A percentile compares a stretch with the other conserved stretches of the same genome.
Conservation (phyloP, 2,329 filamentous ascomycete genomes). For the Coniella lustricola region DNA sequence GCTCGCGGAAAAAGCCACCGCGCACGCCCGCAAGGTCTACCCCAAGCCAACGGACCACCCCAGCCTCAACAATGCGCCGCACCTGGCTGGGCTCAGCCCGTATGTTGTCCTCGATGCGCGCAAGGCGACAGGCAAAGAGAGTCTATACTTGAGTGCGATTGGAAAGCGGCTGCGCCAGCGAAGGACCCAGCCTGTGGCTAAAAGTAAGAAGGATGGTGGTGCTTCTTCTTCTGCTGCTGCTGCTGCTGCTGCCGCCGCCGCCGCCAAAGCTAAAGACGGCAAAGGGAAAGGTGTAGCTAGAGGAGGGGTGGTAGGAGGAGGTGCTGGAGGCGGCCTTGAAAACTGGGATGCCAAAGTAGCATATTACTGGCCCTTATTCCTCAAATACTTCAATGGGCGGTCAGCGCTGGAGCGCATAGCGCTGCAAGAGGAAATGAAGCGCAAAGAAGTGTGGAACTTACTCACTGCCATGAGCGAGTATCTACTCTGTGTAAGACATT, state of each 20-base stretch:
- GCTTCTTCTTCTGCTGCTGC: neutral
- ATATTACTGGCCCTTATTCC: slow-evolving; percentile 64
- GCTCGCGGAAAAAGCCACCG: slow-evolving; percentile 45
- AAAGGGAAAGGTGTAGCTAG: slow-evolving; percentile 38
- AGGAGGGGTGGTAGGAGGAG: neutral
- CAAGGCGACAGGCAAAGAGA: slow-evolving; percentile 70
- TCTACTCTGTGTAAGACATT: slow-evolving; percentile 61
- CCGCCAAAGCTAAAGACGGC: slow-evolving; percentile 19
- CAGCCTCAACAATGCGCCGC: slow-evolving; percentile 47
- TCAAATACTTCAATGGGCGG: slow-evolving; percentile 82
- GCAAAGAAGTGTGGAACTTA: slow-evolving; percentile 69
- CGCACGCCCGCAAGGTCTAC: slow-evolving; percentile 43
- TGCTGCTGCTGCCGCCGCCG: neutral
- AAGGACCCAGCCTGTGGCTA: slow-evolving; percentile 8
- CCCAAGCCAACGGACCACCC: slow-evolving; percentile 48
- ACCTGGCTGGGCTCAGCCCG: slow-evolving; percentile 51
- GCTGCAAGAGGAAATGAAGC: slow-evolving; percentile 77
- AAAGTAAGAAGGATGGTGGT: slow-evolving; percentile 7
- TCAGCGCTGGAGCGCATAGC: slow-evolving; percentile 81
- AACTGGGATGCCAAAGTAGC: slow-evolving; percentile 48
- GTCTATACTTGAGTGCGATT: slow-evolving; percentile 61
- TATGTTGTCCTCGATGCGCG: slow-evolving; percentile 72
- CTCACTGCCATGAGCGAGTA: slow-evolving; percentile 61
- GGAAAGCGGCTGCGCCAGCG: slow-evolving; percentile 37
- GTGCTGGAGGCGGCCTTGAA: slow-evolving; percentile 1